These are phyloP conservation scores for Pythium sukuiense DNA, from an alignment of 352 stramenopile genomes.

Conservation along the genomic window DNA sequence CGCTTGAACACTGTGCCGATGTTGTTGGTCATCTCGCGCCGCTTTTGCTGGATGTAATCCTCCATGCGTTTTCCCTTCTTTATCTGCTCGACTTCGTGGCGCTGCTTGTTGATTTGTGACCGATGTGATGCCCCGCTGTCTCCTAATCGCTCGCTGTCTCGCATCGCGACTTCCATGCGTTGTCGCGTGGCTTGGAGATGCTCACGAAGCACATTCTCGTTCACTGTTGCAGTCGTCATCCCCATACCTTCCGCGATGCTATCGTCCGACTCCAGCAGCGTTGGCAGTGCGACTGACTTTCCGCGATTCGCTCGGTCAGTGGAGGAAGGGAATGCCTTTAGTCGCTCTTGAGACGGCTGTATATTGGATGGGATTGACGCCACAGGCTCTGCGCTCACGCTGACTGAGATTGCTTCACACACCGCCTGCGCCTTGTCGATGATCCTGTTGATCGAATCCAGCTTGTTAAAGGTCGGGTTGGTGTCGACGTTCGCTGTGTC, in stretches of 20 bases:
- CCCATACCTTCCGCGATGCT: neutral
- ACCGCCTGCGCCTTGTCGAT: slow-evolving; percentile 50
- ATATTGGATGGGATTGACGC: neutral
- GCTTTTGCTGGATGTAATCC: slow-evolving; percentile 72
- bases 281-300: slow-evolving; percentile 6
- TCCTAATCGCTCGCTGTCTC: slow-evolving; percentile 26
- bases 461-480: slow-evolving; percentile 35
- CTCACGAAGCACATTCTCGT: slow-evolving; percentile 25
- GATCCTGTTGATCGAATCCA: slow-evolving; percentile 67
- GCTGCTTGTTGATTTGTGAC: slow-evolving; percentile 36
- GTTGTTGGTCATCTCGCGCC: slow-evolving; percentile 59
- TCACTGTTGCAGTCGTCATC: neutral
- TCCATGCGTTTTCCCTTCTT: slow-evolving; percentile 67
- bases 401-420: slow-evolving; percentile 6
- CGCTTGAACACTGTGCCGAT: slow-evolving; percentile 75
- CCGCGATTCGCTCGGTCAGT: neutral
- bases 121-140: slow-evolving; percentile 10
- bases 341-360: neutral
- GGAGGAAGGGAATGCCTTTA: neutral
- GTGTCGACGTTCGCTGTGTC: neutral
- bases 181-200: slow-evolving; percentile 49
- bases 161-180: slow-evolving; percentile 50
- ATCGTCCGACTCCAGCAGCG: slow-evolving; percentile 18
- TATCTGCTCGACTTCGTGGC: slow-evolving; percentile 33
- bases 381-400: neutral